phyloP scores from a whole-genome alignment of 2,329 filamentous ascomycete genomes.

The Paracoccidioides brasiliensis region DNA sequence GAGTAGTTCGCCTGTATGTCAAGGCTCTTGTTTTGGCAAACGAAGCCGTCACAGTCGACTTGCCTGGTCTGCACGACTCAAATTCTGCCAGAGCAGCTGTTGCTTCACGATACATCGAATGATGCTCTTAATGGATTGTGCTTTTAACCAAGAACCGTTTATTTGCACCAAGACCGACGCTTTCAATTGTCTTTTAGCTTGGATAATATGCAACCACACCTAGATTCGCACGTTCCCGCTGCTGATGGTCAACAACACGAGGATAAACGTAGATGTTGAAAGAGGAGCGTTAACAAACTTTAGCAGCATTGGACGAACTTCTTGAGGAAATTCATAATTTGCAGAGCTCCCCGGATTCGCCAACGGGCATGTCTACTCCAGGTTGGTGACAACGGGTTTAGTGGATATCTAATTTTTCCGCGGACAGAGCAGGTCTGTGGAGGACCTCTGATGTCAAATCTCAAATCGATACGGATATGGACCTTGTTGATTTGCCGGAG shows the following conservation, averaged over 20 bases:
- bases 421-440: neutral
- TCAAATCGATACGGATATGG: too few species aligned
- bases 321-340: conserved; percentile 33
- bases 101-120: conserved; percentile 46
- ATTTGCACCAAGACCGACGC: conserved; percentile 53
- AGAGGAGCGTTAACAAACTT: conserved; percentile 33
- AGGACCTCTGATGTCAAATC: conserved; percentile 8
- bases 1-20: conserved; percentile 35
- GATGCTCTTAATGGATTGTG: conserved; percentile 49
- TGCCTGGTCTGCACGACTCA: conserved; percentile 47
- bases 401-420: conserved; percentile 3
- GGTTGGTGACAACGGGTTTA: too few species aligned
- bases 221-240: conserved; percentile 9
- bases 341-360: conserved; percentile 8
- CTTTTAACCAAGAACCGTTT: conserved; percentile 43
- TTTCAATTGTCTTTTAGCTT: conserved; percentile 34
- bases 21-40: conserved; percentile 40
- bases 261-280: conserved; percentile 52
- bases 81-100: conserved; percentile 48
- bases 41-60: conserved; percentile 44
- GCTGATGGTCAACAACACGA: conserved; percentile 38
- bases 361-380: neutral
- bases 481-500: neutral
- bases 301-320: conserved; percentile 17
- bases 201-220: conserved; percentile 13